Percentiles rank a stretch among this genome's conserved stretches.
Evolutionary conservation across 2,329 filamentous ascomycete genomes (phyloP).

Genomic region (Aureobasidium sp.): DNA sequence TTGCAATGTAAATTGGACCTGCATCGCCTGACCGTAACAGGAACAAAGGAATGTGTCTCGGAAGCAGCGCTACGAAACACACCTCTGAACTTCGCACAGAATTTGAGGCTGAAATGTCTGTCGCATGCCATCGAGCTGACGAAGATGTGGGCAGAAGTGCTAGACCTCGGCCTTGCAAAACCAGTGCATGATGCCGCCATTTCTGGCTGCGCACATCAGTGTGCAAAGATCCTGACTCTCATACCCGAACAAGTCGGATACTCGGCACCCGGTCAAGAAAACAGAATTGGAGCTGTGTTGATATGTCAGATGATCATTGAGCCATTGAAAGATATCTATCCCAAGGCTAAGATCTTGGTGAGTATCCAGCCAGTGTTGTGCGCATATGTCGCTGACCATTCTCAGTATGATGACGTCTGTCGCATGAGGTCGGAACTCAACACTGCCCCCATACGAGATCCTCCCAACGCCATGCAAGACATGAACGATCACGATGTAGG

Average conservation of each 20-base stretch:
- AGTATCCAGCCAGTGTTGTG: not conserved
- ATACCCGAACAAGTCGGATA: not conserved
- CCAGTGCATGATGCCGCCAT: slow-evolving; percentile 10
- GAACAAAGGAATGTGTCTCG: not conserved
- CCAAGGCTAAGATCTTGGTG: slow-evolving; percentile 5
- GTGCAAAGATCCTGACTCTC: slow-evolving; percentile 4
- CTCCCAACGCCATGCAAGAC: not conserved
- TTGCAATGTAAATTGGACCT: slow-evolving; percentile 4
- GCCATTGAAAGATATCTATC: slow-evolving; percentile 9
- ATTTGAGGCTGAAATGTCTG: not conserved
- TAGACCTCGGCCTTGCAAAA: slow-evolving; percentile 4
- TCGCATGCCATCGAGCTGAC: slow-evolving; percentile 6
- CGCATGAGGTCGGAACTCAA: slow-evolving; percentile 3
- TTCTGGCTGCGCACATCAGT: slow-evolving; percentile 9
- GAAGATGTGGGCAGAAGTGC: slow-evolving; percentile 11
- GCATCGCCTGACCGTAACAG: not conserved
- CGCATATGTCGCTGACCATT: not conserved
- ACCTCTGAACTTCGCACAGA: not conserved
- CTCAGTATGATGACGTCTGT: slow-evolving; percentile 5
- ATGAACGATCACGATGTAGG: not conserved
- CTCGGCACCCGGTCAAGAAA: not conserved
- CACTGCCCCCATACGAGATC: not conserved
- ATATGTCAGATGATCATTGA: slow-evolving; percentile 8
- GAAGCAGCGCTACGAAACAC: not conserved
- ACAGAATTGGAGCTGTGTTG: not conserved